Percentiles rank a stretch among this genome's conserved stretches.
These are phyloP conservation scores for Mycena metata DNA, from an alignment of 768 basidiomycete species.

Conservation along the genomic window DNA sequence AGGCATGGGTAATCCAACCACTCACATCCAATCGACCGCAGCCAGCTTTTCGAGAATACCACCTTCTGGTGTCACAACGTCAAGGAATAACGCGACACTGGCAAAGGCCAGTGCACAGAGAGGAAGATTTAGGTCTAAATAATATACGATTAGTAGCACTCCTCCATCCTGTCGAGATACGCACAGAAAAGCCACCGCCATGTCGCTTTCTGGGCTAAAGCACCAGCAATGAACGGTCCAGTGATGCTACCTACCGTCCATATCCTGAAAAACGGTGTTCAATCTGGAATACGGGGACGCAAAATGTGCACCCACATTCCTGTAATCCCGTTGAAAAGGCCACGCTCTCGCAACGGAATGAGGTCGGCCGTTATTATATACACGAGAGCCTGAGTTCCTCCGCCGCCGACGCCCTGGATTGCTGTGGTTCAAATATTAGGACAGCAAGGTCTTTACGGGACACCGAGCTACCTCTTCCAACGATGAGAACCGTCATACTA, in stretches of 20 bases:
- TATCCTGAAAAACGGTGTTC: slow-evolving; percentile 34
- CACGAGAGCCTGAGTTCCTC: slow-evolving; percentile 48
- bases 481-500: not conserved
- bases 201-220: slow-evolving; percentile 44
- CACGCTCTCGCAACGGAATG: slow-evolving; percentile 55
- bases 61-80: slow-evolving; percentile 3
- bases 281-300: not conserved
- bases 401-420: slow-evolving; percentile 50
- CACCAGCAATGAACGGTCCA: slow-evolving; percentile 51
- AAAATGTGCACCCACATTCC: slow-evolving; percentile 36
- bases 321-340: slow-evolving; percentile 43
- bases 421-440: slow-evolving; percentile 23
- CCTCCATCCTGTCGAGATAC: slow-evolving; percentile 16
- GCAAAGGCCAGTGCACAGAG: not conserved
- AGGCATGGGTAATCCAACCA: too few relatives aligned
- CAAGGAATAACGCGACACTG: slow-evolving; percentile 1
- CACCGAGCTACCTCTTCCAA: slow-evolving; percentile 11
- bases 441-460: too few relatives aligned
- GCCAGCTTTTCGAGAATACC: not conserved
- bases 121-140: slow-evolving; percentile 15
- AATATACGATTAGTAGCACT: slow-evolving; percentile 33
- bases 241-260: slow-evolving; percentile 49
- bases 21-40: slow-evolving; percentile 15
- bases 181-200: slow-evolving; percentile 58
- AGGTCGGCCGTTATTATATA: slow-evolving; percentile 57